Evolutionary conservation across 495 filamentous ascomycete genomes (phyloP), one percentile per base, ranked within the genome.

Genomic region (Aspergillus wentii): DNA sequence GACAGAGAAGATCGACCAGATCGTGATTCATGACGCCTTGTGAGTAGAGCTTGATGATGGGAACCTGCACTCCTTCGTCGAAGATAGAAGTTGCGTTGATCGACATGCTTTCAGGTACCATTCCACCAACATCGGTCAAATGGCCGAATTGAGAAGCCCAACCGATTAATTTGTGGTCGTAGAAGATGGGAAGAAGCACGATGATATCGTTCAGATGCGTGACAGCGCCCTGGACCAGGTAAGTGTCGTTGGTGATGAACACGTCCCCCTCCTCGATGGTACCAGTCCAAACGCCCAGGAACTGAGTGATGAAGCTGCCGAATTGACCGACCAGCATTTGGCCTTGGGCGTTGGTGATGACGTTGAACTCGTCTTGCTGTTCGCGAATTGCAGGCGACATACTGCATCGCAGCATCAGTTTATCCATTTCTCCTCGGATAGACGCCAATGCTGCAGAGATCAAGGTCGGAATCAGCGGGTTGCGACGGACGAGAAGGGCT

Each of bases 241-340:
- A 74, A 9, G 64, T 66, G 35, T 74, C 69, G 33, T 74, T 74
- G 8, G 69, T 74, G 18, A 74, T 54, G 42, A 74, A 74, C 4
- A 73, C 50, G 34, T 74, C 71, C 11, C 66, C 69, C 29, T 70
- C 62, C 29, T 72, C 61, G 33, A 75, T 72, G 0, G 56, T 51
- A 0, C 59, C 68, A 11, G 58, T 57, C 66, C 65, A 75, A 4
- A 56, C 46, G 5, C 64, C 41, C 3, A 75, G 45, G 31, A 75
- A 73, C 23, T 66, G 56, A 1, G 61, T 64, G 40, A 75, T 75
- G 43, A 73, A 73, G 38, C 64, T 69, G 7, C 71, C 71, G 19
- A 73, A 70, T 34, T 75, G 69, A 2, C 69, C 71, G 8, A 70
- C 71, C 5, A 75, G 47, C 71, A 75, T 75, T 28, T 70, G 60